Evolutionary conservation across 192 early-diverging fungal genomes (phyloP), one percentile per base, ranked within the genome.

Genomic region (Dispira parvispora): DNA sequence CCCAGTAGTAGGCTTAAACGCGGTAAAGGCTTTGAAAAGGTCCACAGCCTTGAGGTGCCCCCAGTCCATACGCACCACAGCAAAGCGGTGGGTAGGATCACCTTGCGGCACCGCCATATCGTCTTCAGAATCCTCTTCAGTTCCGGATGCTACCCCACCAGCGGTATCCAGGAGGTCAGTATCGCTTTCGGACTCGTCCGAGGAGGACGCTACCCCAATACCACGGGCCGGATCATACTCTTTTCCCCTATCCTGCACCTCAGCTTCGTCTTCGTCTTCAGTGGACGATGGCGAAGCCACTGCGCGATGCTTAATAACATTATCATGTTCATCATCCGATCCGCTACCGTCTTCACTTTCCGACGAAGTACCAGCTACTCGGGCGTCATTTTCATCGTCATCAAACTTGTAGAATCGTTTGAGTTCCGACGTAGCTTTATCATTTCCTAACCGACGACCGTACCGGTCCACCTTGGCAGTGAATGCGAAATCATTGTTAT

Each of bases 21-120:
- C 86, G 46, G 76, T 78, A 66, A 96, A 88, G 3, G 91, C 85
- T 45, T 90, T 88, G 65, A 82, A 86, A 63, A 98, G 73, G 68
- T 98, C 94, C 0, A 68, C 66, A 0, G 94, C 57, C 21, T 88
- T 91, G 60, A 98, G 75, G 60, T 98, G 82, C 66, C 91, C 87
- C 95, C 95, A 96, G 69, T 98, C 93, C 81, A 98, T 69, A 65
- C 95, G 93, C 26, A 96, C 88, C 13, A 81, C 78, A 18, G 93
- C 95, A 61, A 96, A 81, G 25, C 93, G 75, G 25, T 69, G 66
- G 1, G 92, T 85, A 57, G 82, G 74, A 23, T 77, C 74, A 16
- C 88, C 76, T 3, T 75, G 67, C 1, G 78, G 77, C 28, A 83
- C 71, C 8, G 79, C 63, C 21, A 75, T 79, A 9, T 76, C 72